phyloP scores from a whole-genome alignment of 2,329 filamentous ascomycete genomes.

The Dactylellina drechsleri region DNA sequence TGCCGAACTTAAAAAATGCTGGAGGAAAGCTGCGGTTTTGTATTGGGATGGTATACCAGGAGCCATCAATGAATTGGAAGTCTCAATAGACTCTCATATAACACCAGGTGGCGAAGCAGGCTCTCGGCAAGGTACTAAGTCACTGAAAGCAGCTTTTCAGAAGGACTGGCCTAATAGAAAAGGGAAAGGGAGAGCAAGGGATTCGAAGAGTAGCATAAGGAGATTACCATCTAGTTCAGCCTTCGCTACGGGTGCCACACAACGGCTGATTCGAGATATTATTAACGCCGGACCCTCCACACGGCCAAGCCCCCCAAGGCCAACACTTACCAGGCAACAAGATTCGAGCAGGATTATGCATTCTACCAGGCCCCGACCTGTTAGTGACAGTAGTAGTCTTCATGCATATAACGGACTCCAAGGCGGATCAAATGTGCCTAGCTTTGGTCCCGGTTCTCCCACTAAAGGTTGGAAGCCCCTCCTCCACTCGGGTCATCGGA shows the following conservation, averaged over 20 bases:
- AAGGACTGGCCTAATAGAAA: constrained; percentile 48
- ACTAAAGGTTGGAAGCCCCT: constrained; percentile 51
- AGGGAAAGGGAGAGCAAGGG: constrained; percentile 42
- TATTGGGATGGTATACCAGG: constrained; percentile 77
- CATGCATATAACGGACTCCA: constrained; percentile 47
- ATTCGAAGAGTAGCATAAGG: constrained; percentile 53
- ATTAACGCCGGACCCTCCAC: constrained; percentile 40
- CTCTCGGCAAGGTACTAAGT: constrained; percentile 54
- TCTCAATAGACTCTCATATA: constrained; percentile 58
- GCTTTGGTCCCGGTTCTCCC: constrained; percentile 29
- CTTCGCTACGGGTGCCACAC: constrained; percentile 47
- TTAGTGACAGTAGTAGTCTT: constrained; percentile 49
- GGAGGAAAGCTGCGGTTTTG: constrained; percentile 86
- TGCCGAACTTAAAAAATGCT: constrained; percentile 94
- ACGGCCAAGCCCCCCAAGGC: constrained; percentile 13
- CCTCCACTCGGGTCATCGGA: constrained; percentile 52
- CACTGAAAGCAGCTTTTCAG: constrained; percentile 45
- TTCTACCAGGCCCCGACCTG: constrained; percentile 34
- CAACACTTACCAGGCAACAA: constrained; percentile 39
- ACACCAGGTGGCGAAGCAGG: constrained; percentile 57
- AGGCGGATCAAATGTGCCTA: constrained; percentile 18
- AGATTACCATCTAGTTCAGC: constrained; percentile 43
- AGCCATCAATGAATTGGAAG: constrained; percentile 49
- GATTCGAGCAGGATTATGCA: constrained; percentile 50
- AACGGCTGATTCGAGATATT: constrained; percentile 49